Percentiles rank a stretch among this genome's conserved stretches.
Conservation (phyloP, 805 yeast species). For the Metschnikowia cerradonensis region DNA sequence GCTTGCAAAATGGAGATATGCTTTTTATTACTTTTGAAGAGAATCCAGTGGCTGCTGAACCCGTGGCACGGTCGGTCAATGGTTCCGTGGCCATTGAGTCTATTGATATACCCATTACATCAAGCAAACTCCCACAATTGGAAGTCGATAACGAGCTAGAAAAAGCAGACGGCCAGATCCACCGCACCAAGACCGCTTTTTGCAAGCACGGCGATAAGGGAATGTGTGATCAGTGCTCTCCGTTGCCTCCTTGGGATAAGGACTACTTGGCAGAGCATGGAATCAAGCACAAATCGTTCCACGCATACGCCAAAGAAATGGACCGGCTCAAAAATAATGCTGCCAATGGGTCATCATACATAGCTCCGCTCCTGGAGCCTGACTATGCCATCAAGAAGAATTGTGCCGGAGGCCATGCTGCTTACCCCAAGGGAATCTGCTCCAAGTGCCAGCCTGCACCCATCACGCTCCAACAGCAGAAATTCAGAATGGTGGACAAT, state of each 20-base stretch:
- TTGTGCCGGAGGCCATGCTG: conserved; percentile 80
- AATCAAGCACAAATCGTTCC: conserved; percentile 86
- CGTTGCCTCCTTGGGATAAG: conserved; percentile 92
- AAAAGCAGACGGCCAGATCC: conserved; percentile 65
- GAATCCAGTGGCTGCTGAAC: neutral
- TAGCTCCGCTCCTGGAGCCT: conserved; percentile 75
- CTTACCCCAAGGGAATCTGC: conserved; percentile 94
- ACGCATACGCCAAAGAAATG: conserved; percentile 71
- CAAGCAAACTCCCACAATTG: conserved; percentile 44
- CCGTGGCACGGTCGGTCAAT: conserved; percentile 7
- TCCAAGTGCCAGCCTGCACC: conserved; percentile 97
- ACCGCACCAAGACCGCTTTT: conserved; percentile 54
- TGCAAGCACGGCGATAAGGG: conserved; percentile 91
- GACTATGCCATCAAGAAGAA: conserved; percentile 57
- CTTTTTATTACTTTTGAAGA: conserved; percentile 41
- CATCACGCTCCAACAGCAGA: conserved; percentile 84
- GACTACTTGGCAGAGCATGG: conserved; percentile 67
- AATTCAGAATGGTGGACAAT: conserved; percentile 95
- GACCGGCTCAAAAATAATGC: conserved; percentile 64
- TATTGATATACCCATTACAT: conserved; percentile 3
- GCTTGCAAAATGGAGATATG: conserved; percentile 58
- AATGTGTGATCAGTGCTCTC: conserved; percentile 97
- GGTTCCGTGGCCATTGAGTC: conserved; percentile 10
- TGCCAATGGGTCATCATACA: conserved; percentile 57
- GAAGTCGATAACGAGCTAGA: conserved; percentile 66